phyloP scores from a whole-genome alignment of 2,329 filamentous ascomycete genomes.

The Cercospora canescens region DNA sequence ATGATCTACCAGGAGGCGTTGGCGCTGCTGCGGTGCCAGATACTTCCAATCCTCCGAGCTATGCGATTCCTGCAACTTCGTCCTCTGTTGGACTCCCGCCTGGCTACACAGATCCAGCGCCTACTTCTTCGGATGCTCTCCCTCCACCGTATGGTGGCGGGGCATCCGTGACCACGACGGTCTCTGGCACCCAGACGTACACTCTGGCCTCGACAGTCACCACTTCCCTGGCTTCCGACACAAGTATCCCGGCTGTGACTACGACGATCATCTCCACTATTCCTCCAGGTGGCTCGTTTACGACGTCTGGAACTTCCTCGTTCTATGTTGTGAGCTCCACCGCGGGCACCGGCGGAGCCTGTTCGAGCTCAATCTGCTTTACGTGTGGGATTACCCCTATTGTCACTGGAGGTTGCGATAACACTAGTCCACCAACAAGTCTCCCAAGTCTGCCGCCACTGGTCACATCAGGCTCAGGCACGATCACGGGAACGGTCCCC shows the following conservation, averaged over 20 bases:
- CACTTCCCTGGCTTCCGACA: not conserved
- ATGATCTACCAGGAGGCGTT: conserved; percentile 24
- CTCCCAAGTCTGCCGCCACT: not conserved
- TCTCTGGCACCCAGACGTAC: not conserved
- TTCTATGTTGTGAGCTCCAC: conserved; percentile 25
- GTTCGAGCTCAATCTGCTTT: conserved; percentile 25
- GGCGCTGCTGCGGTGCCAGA: conserved; percentile 21
- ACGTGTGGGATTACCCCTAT: conserved; percentile 32
- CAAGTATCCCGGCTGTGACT: conserved; percentile 9
- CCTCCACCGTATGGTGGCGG: not conserved
- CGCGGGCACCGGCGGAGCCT: conserved; percentile 11
- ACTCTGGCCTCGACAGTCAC: conserved; percentile 1
- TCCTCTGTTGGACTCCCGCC: conserved; percentile 15
- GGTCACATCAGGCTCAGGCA: not conserved
- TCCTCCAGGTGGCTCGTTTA: conserved; percentile 22
- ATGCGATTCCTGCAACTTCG: conserved; percentile 12
- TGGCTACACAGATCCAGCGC: not conserved
- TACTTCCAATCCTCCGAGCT: conserved; percentile 16
- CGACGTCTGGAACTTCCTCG: conserved; percentile 13
- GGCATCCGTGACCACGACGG: conserved; percentile 20
- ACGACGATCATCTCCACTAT: conserved; percentile 20
- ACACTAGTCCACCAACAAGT: not conserved
- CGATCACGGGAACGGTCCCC: not conserved
- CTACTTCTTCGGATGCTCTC: not conserved
- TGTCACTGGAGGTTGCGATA: not conserved